Base-by-base conservation (phyloP, 2,329 filamentous ascomycete species). In the Colletotrichum sidae region DNA sequence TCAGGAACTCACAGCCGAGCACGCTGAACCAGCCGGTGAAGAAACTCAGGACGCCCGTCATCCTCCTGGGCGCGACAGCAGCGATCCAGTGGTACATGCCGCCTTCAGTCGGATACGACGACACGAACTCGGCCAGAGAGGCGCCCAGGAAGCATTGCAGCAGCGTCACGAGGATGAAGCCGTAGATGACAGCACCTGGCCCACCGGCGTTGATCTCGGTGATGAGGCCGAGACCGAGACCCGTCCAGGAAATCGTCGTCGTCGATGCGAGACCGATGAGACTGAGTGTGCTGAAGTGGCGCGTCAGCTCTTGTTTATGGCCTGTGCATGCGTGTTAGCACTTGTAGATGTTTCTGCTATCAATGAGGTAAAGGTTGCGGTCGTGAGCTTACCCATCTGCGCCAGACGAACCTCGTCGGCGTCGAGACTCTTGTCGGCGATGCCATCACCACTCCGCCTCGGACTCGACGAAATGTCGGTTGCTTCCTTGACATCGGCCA, bases 61-160 rank as follows among this genome's bases (percentile, higher is more conserved):
- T 74, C 46, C 70, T 70, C 41, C 72, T 74, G 0, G 82, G 81
- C 4, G 81, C 80, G 34, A 84, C 76, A 1, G 79, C 80, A 7
- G 81, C 81, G 44, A 82, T 81, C 82, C 82, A 84, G 69, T 83
- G 82, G 60, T 84, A 84, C 80, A 83, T 82, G 47, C 82, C 82
- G 25, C 82, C 82, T 55, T 80, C 79, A 9, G 80, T 81, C 4
- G 82, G 82, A 62, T 83, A 83, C 2, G 79, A 78, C 4, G 80
- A 83, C 8, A 83, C 80, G 57, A 84, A 79, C 67, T 84, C 81
- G 8, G 80, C 79, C 17, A 83, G 71, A 0, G 81, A 82, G 4
- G 79, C 77, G 37, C 76, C 81, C 37, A 83, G 71, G 61, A 83
- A 83, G 42, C 75, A 79, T 50, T 83, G 81, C 41, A 84, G 75